phyloP scores from a whole-genome alignment of 176 grass and related monocot genomes.

The Juncus inflexus region DNA sequence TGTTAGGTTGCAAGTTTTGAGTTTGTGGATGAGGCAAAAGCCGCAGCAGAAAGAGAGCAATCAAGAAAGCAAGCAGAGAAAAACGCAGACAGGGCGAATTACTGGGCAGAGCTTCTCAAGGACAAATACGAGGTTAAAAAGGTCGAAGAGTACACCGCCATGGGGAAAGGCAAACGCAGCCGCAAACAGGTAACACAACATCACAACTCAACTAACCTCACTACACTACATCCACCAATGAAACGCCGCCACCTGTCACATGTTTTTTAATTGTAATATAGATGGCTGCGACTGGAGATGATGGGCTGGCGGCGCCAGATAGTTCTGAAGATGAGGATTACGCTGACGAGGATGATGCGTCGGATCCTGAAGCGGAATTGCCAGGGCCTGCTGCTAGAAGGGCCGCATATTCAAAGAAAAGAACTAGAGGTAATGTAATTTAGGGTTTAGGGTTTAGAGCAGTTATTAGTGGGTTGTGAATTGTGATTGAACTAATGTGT shows the following conservation, averaged over 20 bases:
- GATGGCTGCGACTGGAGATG: constrained; percentile 88
- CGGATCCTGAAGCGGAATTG: constrained; percentile 64
- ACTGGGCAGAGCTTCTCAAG: constrained; percentile 89
- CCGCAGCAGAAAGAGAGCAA: constrained; percentile 88
- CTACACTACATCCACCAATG: neutral
- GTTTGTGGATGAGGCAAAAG: constrained; percentile 88
- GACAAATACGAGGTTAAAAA: constrained; percentile 69
- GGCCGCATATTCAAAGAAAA: constrained; percentile 81
- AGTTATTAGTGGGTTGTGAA: too few species aligned
- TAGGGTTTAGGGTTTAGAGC: too few species aligned
- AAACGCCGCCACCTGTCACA: neutral
- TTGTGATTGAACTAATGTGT: constrained; percentile 29
- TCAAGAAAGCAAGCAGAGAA: constrained; percentile 58
- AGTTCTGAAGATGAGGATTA: constrained; percentile 97
- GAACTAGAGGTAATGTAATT: constrained; percentile 45
- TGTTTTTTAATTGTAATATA: constrained; percentile 32
- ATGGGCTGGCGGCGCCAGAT: constrained; percentile 62
- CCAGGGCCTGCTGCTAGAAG: constrained; percentile 29
- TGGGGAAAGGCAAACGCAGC: constrained; percentile 99
- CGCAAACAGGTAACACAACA: constrained; percentile 74
- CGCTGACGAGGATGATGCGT: constrained; percentile 68
- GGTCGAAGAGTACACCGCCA: constrained; percentile 82
- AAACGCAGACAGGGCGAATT: constrained; percentile 57
- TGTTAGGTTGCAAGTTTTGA: constrained; percentile 85
- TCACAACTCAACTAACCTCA: neutral